Evolutionary conservation across 306 rosid species (phyloP), one percentile per base, ranked within the genome.

Genomic region (Quercus rubra): DNA sequence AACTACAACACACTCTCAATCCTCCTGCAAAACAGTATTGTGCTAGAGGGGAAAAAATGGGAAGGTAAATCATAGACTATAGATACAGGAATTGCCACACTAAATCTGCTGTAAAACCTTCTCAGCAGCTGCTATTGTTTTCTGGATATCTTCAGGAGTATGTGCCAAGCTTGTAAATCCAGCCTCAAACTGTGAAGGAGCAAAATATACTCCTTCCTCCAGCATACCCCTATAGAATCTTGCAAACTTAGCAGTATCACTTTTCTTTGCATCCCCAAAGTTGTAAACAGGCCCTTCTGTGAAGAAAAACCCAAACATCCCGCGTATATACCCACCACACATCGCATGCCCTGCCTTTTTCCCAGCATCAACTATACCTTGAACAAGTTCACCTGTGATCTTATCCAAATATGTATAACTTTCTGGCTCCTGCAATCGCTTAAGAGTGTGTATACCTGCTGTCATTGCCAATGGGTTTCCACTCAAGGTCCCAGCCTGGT

Each of bases 131-230:
- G 98, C 98, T 77, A 93, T 90, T 0, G 99, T 95, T 63, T 89
- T 88, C 71, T 93, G 87, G 14, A 95, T 90, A 84, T 95, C 99
- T 51, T 88, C 96, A 31, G 93, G 73, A 74, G 92, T 78, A 77
- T 93, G 99, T 2, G 98, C 97, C 91, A 95, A 89, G 84, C 99
- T 95, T 41, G 99, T 95, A 81, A 95, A 95, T 31, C 99, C 99
- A 72, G 99, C 99, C 87, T 95, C 99, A 70, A 93, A 95, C 86
- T 93, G 98, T 15, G 99, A 95, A 59, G 99, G 99, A 71, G 99
- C 98, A 67, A 95, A 85, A 74, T 95, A 95, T 13, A 95, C 96
- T 35, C 98, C 99, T 89, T 95, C 96, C 49, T 89, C 97, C 85
- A 95, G 79, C 98, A 95, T 88, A 72, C 92, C 98, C 89, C 98